Base-by-base conservation (phyloP, 1,284 basidiomycete species). In the Chalciporus sp. region DNA sequence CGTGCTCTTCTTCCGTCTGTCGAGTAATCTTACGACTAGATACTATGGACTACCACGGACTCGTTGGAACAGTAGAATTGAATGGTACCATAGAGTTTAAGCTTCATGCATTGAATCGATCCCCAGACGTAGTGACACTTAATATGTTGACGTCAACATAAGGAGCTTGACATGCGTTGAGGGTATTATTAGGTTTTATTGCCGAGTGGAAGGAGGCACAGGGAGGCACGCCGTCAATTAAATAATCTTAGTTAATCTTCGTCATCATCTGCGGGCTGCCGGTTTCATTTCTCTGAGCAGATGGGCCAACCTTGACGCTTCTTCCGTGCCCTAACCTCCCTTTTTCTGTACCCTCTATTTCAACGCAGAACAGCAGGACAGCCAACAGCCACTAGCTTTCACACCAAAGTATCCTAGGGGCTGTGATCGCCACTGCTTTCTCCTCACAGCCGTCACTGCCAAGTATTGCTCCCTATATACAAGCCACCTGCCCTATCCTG, bases 401-500 rank as follows among this genome's bases (percentile, higher is more conserved):
- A n/a, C 10, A 19, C 37, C 7, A 14, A 19, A 19, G 2, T n/a
- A n/a, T n/a, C 19, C 47, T 14, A 41, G 47, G 37, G 27, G 35
- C 47, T 48, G 47, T 27, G 20, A 16, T 27, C 3, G 20, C 35
- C 26, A 41, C n/a, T 28, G 27, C 27, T 14, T 16, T 35, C 33
- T 35, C 7, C 33, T 12, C 33, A 16, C 33, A 35, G 14, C 14
- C 14, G 23, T 35, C 16, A 16, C 33, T 35, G 33, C 33, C 3
- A n/a, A n/a, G 12, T 16, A 35, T 35, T 14, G 5, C 12, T n/a
- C 16, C 33, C 33, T 35, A 35, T n/a, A 35, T 35, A 35, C 33
- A 35, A 14, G 33, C 12, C 29, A 35, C 7, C 12, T 35, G 14
- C 6, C 7, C 16, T 14, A 4, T 47, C 52, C 61, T 67, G 61